Evolutionary conservation across 1,139 yeast species (phyloP).

Genomic region (Hemisphaericaspora xylanilytica): DNA sequence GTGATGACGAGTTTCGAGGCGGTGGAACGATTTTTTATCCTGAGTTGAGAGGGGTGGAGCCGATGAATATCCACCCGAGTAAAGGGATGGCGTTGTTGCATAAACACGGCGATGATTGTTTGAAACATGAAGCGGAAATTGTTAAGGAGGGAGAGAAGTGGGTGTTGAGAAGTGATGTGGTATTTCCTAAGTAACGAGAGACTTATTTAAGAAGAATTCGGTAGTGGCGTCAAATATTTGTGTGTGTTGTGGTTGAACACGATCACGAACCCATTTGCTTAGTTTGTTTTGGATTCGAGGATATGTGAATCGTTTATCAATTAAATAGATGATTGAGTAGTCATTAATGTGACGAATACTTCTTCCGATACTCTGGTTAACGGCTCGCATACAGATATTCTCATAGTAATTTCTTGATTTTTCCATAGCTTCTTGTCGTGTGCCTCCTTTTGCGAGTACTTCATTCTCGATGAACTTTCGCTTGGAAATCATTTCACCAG

Average conservation of each 20-base stretch:
- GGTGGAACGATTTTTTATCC: constrained; percentile 64
- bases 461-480: constrained; percentile 59
- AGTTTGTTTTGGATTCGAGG: constrained; percentile 57
- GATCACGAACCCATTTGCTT: constrained; percentile 72
- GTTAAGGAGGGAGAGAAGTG: constrained; percentile 58
- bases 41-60: constrained; percentile 21
- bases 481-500: constrained; percentile 81
- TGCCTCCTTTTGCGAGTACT: constrained; percentile 38
- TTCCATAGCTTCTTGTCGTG: constrained; percentile 37
- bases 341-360: constrained; percentile 84
- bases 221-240: constrained; percentile 3
- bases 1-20: constrained; percentile 54
- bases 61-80: constrained; percentile 44
- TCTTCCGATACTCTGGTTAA: constrained; percentile 91
- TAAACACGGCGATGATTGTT: constrained; percentile 66
- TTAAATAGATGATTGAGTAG: constrained; percentile 69
- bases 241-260: constrained; percentile 19
- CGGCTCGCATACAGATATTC: constrained; percentile 86
- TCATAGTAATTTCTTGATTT: constrained; percentile 70
- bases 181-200: constrained; percentile 21
- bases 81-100: constrained; percentile 63
- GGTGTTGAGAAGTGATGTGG: constrained; percentile 64
- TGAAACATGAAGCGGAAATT: constrained; percentile 57
- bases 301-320: constrained; percentile 62
- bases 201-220: constrained; percentile 4